Base-by-base conservation (phyloP, 2,329 filamentous ascomycete genomes). In the Metarhizium sp. region DNA sequence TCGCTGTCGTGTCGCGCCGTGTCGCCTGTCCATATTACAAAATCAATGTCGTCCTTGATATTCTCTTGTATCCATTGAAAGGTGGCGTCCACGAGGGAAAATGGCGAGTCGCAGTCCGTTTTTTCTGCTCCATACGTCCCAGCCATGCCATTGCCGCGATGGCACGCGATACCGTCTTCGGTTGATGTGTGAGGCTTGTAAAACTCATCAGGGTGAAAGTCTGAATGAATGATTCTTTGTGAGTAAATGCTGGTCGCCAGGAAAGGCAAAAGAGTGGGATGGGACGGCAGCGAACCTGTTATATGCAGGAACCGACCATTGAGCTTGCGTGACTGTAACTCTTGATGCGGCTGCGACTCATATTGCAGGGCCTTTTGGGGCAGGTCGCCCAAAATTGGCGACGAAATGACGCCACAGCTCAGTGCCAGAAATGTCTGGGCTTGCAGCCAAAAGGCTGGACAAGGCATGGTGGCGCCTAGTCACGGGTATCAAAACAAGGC, bases 11-110 rank as follows among this genome's bases (percentile, higher is more conserved):
- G 91, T 60, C 91, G 82, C 20, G 88, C 90, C 36, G 87, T 92
- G 70, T 96, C 91, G 60, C 91, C 91, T 1, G 92, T 96, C 91
- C 91, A 96, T 51, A 96, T 76, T 51, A 96, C 85, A 67, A 96
- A 96, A 69, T 96, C 91, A 60, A 96, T 80, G 3, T 85, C 73
- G 66, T 92, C 87, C 66, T 81, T 86, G 56, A 96, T 66, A 64
- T 95, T 86, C 47, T 84, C 79, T 48, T 83, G 77, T 52, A 99
- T 87, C 92, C 92, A 99, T 64, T 85, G 79, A 66, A 97, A 90
- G 0, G 92, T 97, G 63, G 89, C 87, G 69, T 97, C 88, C 58
- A 96, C 76, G 18, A 99, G 82, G 0, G 86, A 75, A 57, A 85
- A 72, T 0, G 94, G 92, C 2, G 89, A 82, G 73, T 99, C 94